phyloP scores from a whole-genome alignment of 1,284 basidiomycete species.

The Moesziomyces sp. region DNA sequence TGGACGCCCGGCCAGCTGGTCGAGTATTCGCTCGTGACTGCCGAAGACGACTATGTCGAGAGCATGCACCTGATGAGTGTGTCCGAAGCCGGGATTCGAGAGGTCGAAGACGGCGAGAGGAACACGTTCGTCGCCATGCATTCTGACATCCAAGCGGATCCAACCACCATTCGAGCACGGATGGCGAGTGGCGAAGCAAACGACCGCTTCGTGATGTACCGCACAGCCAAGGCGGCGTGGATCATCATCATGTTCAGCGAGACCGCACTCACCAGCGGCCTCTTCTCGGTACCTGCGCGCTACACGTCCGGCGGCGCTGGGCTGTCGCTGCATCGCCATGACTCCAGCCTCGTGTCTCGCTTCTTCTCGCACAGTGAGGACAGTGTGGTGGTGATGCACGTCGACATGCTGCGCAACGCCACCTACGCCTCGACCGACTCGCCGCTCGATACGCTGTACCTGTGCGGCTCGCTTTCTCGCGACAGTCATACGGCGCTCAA shows the following conservation, averaged over 20 bases:
- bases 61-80: constrained; percentile 11
- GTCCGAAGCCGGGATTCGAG: not conserved
- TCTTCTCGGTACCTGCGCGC: constrained; percentile 21
- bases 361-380: constrained; percentile 29
- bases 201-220: constrained; percentile 12
- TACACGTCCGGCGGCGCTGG: not conserved
- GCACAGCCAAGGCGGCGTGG: constrained; percentile 8
- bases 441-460: constrained; percentile 31
- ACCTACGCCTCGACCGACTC: constrained; percentile 21
- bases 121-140: constrained; percentile 9
- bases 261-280: constrained; percentile 4
- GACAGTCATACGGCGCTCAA: constrained; percentile 4
- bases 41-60: constrained; percentile 3
- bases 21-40: constrained; percentile 19
- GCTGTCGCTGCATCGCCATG: not conserved
- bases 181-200: not conserved
- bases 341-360: constrained; percentile 2
- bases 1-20: constrained; percentile 15
- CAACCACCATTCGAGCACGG: not conserved
- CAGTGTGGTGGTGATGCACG: constrained; percentile 25
- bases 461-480: constrained; percentile 14
- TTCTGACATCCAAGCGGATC: constrained; percentile 7
- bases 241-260: constrained; percentile 14
- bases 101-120: constrained; percentile 1
- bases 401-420: constrained; percentile 39